These are phyloP conservation scores for Eucalyptus camaldulensis DNA, from an alignment of 345 rosid species.

Conservation along the genomic window DNA sequence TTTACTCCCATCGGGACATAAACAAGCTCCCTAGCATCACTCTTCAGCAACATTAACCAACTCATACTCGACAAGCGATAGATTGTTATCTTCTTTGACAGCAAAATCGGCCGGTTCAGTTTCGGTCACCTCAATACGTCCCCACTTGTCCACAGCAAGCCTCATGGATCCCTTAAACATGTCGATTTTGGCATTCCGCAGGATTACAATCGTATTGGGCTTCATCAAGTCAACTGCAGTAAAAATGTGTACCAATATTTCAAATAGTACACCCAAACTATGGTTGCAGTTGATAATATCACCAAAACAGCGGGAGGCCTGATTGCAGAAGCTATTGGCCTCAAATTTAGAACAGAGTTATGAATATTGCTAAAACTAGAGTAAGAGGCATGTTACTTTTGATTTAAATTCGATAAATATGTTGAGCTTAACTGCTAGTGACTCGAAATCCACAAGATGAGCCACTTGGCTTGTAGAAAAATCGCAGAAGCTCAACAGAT, in stretches of 20 bases:
- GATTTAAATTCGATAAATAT: neutral
- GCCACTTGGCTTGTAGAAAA: neutral
- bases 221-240: conserved; percentile 2
- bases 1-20: neutral
- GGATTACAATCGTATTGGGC: neutral
- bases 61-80: conserved; percentile 1
- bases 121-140: neutral
- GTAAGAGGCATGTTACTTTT: neutral
- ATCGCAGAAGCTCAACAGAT: neutral
- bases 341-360: neutral
- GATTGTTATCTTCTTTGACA: neutral
- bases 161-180: conserved; percentile 5
- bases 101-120: neutral
- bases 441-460: neutral
- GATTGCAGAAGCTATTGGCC: neutral
- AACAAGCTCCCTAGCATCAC: neutral
- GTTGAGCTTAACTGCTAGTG: neutral
- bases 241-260: neutral
- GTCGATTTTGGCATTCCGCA: conserved; percentile 1
- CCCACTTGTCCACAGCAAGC: conserved; percentile 5
- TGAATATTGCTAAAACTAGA: neutral
- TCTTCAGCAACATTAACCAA: conserved; percentile 2
- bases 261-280: neutral
- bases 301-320: neutral
- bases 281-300: neutral